Evolutionary conservation across 2,329 filamentous ascomycete species (phyloP).

Genomic region (Cladosporium sphaerospermum): DNA sequence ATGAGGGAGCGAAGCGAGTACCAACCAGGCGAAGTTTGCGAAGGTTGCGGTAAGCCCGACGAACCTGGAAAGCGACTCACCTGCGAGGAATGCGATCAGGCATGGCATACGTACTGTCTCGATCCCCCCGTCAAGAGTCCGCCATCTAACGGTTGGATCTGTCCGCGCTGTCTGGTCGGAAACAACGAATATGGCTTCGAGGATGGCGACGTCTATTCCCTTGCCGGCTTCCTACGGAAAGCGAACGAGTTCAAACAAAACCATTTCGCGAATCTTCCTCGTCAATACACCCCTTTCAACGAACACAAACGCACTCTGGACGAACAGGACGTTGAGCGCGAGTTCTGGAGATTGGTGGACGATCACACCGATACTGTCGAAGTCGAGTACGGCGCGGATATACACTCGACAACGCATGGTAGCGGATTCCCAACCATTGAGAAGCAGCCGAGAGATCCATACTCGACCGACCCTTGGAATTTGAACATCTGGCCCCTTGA

Average conservation of each 20-base stretch:
- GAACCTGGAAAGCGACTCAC: constrained; percentile 64
- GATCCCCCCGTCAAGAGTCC: constrained; percentile 77
- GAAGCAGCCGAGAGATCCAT: constrained; percentile 77
- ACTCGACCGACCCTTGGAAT: constrained; percentile 91
- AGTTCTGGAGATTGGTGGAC: constrained; percentile 94
- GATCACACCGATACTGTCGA: constrained; percentile 93
- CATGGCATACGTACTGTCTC: constrained; percentile 80
- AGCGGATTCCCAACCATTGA: constrained; percentile 95
- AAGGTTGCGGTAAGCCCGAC: constrained; percentile 75
- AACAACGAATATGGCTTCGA: constrained; percentile 97
- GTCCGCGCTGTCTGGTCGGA: constrained; percentile 86
- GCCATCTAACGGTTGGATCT: constrained; percentile 90
- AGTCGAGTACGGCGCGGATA: constrained; percentile 96
- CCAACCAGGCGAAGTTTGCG: constrained; percentile 63
- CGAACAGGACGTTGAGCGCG: constrained; percentile 90
- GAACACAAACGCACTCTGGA: constrained; percentile 77
- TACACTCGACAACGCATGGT: constrained; percentile 95
- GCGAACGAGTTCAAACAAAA: constrained; percentile 90
- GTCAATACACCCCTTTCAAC: constrained; percentile 65
- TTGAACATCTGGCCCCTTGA: constrained; percentile 87
- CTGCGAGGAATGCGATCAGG: constrained; percentile 88
- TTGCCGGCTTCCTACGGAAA: constrained; percentile 93
- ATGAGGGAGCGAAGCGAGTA: constrained; percentile 52
- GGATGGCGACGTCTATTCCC: constrained; percentile 89
- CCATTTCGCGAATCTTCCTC: constrained; percentile 67